phyloP scores from a whole-genome alignment of 371 early-diverging fungal genomes.

The Mucor sp. region DNA sequence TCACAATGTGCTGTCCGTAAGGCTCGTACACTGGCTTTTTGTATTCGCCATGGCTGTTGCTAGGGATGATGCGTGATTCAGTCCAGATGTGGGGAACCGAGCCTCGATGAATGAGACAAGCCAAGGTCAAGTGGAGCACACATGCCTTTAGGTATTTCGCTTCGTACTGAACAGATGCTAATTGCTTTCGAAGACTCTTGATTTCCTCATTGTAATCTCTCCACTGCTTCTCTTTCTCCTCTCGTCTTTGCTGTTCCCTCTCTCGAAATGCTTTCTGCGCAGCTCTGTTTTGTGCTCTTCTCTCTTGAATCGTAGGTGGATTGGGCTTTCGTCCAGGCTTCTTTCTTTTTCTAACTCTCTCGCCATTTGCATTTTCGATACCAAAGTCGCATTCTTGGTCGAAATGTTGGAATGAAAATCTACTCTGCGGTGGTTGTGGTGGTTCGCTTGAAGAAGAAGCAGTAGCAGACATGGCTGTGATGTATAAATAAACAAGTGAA shows the following conservation, averaged over 20 bases:
- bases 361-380: constrained; percentile 21
- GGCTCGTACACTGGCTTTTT: constrained; percentile 1
- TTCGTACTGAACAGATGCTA: constrained; percentile 35
- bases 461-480: neutral
- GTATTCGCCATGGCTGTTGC: constrained; percentile 16
- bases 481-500: neutral
- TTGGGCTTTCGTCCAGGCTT: constrained; percentile 31
- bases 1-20: neutral
- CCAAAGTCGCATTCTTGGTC: constrained; percentile 30
- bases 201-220: constrained; percentile 27
- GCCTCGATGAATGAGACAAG: constrained; percentile 30
- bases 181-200: constrained; percentile 14
- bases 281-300: constrained; percentile 29
- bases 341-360: constrained; percentile 26
- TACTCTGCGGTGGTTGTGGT: neutral
- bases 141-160: constrained; percentile 41
- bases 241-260: constrained; percentile 24
- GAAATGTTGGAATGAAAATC: constrained; percentile 26
- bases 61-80: constrained; percentile 30
- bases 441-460: neutral
- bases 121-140: constrained; percentile 29
- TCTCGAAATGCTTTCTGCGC: constrained; percentile 29
- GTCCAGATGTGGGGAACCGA: constrained; percentile 40
- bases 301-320: constrained; percentile 23
- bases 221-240: constrained; percentile 31